Evolutionary conservation across 371 early-diverging fungal species (phyloP).

Genomic region (Sporodiniella umbellata): DNA sequence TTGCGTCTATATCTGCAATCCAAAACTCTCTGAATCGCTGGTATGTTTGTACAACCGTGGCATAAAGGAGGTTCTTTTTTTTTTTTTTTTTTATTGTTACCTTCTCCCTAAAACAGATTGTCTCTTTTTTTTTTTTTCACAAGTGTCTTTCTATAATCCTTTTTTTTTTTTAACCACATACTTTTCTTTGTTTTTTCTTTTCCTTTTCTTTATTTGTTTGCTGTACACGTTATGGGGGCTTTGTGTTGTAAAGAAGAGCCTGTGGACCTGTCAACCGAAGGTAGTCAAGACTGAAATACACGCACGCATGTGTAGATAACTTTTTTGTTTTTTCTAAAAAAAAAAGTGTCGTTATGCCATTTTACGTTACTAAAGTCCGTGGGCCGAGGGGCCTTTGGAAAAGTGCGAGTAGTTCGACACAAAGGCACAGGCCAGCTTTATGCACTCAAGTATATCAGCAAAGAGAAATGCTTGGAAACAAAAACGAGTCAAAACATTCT

Average conservation of each 20-base stretch:
- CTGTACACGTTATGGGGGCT: constrained; percentile 24
- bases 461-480: constrained; percentile 55
- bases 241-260: constrained; percentile 39
- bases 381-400: constrained; percentile 77
- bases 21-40: too few relatives aligned
- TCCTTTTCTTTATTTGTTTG: neutral
- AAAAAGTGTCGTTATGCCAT: too few relatives aligned
- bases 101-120: too few relatives aligned
- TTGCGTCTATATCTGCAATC: too few relatives aligned
- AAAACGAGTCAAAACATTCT: constrained; percentile 55
- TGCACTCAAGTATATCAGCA: constrained; percentile 65
- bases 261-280: constrained; percentile 40
- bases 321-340: too few relatives aligned
- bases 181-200: neutral
- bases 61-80: too few relatives aligned
- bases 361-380: constrained; percentile 67
- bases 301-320: too few relatives aligned
- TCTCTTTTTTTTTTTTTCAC: too few relatives aligned
- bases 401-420: constrained; percentile 86
- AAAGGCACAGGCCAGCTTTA: constrained; percentile 58
- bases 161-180: neutral
- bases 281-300: constrained; percentile 8
- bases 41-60: too few relatives aligned
- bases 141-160: too few relatives aligned
- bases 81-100: too few relatives aligned